A percentile compares a stretch with the other conserved stretches of the same genome.
phyloP scores from a whole-genome alignment of 768 basidiomycete genomes.

The Rhodotorula toruloides region DNA sequence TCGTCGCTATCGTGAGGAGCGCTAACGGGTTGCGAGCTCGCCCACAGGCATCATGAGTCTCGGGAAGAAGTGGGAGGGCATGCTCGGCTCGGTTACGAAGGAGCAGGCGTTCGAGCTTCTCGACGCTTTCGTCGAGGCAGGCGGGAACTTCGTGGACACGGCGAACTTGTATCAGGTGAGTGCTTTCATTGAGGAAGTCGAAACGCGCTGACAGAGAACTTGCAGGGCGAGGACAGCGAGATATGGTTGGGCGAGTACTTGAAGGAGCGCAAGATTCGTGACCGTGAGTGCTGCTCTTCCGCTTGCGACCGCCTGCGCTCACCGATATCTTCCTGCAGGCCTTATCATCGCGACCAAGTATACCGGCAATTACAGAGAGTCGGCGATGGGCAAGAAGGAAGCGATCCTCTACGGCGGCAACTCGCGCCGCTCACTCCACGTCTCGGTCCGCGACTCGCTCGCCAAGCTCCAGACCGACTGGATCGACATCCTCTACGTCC shows the following conservation, averaged over 20 bases:
- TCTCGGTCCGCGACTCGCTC: slow-evolving; percentile 52
- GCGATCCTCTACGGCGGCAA: slow-evolving; percentile 53
- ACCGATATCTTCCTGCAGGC: too few species aligned
- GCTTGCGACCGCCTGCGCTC: too few species aligned
- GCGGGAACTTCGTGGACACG: slow-evolving; percentile 52
- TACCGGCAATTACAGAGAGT: slow-evolving; percentile 31
- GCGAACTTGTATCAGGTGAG: slow-evolving; percentile 49
- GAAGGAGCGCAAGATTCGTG: slow-evolving; percentile 49
- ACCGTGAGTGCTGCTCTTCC: too few species aligned
- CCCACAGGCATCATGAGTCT: slow-evolving; percentile 45
- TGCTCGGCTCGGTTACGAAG: slow-evolving; percentile 52
- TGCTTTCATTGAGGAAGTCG: too few species aligned
- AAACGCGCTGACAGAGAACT: too few species aligned
- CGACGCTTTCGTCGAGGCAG: slow-evolving; percentile 52
- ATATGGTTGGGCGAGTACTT: slow-evolving; percentile 56
- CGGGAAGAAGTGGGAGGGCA: background rate
- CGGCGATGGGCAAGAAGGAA: slow-evolving; percentile 34
- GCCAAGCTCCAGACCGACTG: slow-evolving; percentile 59
- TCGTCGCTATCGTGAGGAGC: background rate
- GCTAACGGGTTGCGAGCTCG: background rate
- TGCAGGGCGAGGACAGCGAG: slow-evolving; percentile 58
- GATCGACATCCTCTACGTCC: slow-evolving; percentile 53
- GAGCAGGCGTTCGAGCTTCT: slow-evolving; percentile 51
- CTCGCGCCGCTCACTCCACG: slow-evolving; percentile 50
- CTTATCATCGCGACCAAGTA: slow-evolving; percentile 52